A percentile compares a stretch with the other conserved stretches of the same genome.
phyloP scores from a whole-genome alignment of 2,329 filamentous ascomycete genomes.

The Podosphaera fusca region DNA sequence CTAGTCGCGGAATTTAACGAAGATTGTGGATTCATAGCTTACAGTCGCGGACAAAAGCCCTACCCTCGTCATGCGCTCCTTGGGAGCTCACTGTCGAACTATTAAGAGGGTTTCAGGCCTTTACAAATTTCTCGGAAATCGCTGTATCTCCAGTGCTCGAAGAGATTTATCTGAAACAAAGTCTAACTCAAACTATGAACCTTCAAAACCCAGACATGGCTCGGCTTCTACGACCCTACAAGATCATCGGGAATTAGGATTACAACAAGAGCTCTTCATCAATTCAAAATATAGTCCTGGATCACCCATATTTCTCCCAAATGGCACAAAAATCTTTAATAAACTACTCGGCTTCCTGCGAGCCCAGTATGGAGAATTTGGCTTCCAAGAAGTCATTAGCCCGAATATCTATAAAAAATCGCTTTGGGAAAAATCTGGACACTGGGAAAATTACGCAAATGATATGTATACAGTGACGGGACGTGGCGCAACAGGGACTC shows the following conservation, averaged over 20 bases:
- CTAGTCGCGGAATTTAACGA: no score
- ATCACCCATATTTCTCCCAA: slow-evolving; percentile 64
- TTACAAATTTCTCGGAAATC: neutral
- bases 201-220: neutral
- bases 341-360: slow-evolving; percentile 62
- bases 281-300: slow-evolving; percentile 63
- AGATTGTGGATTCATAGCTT: no score
- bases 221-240: neutral
- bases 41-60: neutral
- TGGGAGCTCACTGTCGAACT: neutral
- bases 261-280: slow-evolving; percentile 55
- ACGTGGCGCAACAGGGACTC: slow-evolving; percentile 11
- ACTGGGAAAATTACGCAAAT: slow-evolving; percentile 74
- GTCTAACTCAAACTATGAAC: neutral
- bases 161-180: neutral
- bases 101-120: neutral
- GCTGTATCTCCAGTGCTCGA: neutral
- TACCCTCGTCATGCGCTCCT: neutral
- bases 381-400: slow-evolving; percentile 72
- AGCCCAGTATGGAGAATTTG: slow-evolving; percentile 63
- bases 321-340: slow-evolving; percentile 65
- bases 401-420: slow-evolving; percentile 80
- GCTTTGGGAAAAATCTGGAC: slow-evolving; percentile 66
- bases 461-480: slow-evolving; percentile 73
- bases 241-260: slow-evolving; percentile 36